Percentiles rank a stretch among this genome's conserved stretches.
Conservation (phyloP, 257 asterid species). For the Osmanthus fragrans region DNA sequence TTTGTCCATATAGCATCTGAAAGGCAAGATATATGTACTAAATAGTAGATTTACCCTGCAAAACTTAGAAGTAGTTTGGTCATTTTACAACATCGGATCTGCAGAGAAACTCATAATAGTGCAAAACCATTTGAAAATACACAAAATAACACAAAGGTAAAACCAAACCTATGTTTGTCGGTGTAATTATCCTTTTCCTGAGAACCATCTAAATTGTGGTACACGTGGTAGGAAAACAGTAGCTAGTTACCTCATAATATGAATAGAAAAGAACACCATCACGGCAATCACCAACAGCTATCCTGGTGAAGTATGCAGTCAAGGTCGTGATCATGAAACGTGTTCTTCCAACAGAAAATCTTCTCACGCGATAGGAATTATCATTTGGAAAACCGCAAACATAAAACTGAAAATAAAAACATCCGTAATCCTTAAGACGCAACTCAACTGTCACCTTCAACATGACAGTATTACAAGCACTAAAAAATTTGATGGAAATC, state of each 20-base stretch:
- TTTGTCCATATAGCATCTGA: neutral
- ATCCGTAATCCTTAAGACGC: slow-evolving; percentile 22
- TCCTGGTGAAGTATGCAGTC: slow-evolving; percentile 81
- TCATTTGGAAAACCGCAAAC: slow-evolving; percentile 82
- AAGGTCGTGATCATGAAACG: slow-evolving; percentile 81
- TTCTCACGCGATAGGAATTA: slow-evolving; percentile 65
- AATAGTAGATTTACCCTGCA: neutral
- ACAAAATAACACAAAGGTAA: neutral
- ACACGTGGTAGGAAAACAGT: slow-evolving; percentile 7
- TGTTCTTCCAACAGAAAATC: slow-evolving; percentile 71
- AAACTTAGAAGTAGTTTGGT: neutral
- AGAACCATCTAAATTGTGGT: neutral
- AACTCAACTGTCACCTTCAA: slow-evolving; percentile 20
- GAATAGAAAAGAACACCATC: slow-evolving; percentile 90
- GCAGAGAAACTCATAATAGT: neutral
- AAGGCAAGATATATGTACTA: neutral
- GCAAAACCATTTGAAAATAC: neutral
- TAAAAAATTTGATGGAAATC: neutral
- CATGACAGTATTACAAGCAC: slow-evolving; percentile 20
- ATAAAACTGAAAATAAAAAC: slow-evolving; percentile 61
- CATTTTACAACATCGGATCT: neutral
- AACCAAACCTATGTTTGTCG: neutral
- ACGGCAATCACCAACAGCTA: slow-evolving; percentile 98
- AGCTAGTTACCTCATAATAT: slow-evolving; percentile 75
- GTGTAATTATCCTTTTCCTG: neutral